Conservation (phyloP, 1,284 basidiomycete genomes). For the Boletus calvinii region DNA sequence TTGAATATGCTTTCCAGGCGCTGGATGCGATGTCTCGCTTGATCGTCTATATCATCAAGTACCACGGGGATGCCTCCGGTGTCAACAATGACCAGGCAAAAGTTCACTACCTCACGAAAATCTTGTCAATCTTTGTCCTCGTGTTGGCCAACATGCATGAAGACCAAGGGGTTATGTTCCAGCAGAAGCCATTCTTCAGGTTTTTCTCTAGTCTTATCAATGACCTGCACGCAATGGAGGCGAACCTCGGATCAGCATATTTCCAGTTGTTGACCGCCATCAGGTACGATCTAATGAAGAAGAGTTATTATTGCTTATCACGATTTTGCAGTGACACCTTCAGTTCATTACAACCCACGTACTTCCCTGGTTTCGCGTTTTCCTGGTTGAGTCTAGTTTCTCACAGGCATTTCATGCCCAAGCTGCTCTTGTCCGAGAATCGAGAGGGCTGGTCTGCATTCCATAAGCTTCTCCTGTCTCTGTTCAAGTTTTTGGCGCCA, state of each 20-base stretch:
- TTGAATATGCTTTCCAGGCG: constrained; percentile 82
- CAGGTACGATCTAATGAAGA: constrained; percentile 49
- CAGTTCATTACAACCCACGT: constrained; percentile 93
- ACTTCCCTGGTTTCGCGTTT: constrained; percentile 98
- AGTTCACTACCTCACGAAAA: constrained; percentile 96
- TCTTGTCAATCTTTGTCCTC: constrained; percentile 95
- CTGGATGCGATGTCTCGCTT: constrained; percentile 95
- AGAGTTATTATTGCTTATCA: constrained; percentile 17
- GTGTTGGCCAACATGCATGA: constrained; percentile 95
- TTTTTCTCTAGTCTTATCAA: constrained; percentile 97
- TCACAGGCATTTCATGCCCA: constrained; percentile 97
- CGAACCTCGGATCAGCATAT: constrained; percentile 82
- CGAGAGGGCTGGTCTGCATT: constrained; percentile 95
- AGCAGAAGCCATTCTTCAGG: constrained; percentile 98
- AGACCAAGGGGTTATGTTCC: constrained; percentile 87
- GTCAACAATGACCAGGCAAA: constrained; percentile 92
- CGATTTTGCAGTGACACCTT: constrained; percentile 76
- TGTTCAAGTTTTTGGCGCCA: constrained; percentile 92
- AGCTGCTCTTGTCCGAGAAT: constrained; percentile 81
- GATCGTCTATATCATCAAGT: constrained; percentile 98
- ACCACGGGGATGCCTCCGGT: constrained; percentile 90
- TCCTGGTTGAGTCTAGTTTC: constrained; percentile 98
- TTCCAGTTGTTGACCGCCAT: constrained; percentile 88
- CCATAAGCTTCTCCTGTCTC: constrained; percentile 89
- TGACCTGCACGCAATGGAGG: constrained; percentile 85